Evolutionary conservation across 495 filamentous ascomycete genomes (phyloP).

Genomic region (Tuber umbilicatum): DNA sequence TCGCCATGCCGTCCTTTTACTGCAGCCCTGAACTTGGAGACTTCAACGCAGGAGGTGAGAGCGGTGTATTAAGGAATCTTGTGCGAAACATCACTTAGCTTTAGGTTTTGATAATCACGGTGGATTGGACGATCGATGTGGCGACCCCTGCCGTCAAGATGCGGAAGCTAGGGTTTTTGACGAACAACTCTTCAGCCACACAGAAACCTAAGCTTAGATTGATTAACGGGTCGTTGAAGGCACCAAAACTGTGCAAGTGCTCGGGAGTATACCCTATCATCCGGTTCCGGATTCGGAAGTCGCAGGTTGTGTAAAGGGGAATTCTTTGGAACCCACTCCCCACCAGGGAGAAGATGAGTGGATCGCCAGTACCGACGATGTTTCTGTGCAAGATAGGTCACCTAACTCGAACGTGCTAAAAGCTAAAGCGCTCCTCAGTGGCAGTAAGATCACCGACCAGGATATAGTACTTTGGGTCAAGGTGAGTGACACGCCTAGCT

Average conservation of each 20-base stretch:
- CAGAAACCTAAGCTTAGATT: constrained; percentile 93
- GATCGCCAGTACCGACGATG: constrained; percentile 96
- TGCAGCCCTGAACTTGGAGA: constrained; percentile 97
- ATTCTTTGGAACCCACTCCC: constrained; percentile 91
- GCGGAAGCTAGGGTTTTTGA: constrained; percentile 82
- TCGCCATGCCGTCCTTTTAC: constrained; percentile 89
- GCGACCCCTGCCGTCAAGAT: constrained; percentile 91
- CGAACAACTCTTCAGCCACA: constrained; percentile 82
- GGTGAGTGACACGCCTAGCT: constrained; percentile 78
- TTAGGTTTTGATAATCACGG: constrained; percentile 97
- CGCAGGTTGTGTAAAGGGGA: constrained; percentile 88
- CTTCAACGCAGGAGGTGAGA: constrained; percentile 84
- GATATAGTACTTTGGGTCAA: constrained; percentile 76
- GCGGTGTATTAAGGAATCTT: constrained; percentile 99
- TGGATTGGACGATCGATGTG: constrained; percentile 80
- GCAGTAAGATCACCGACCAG: constrained; percentile 82
- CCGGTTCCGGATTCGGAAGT: constrained; percentile 82
- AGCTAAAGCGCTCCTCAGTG: constrained; percentile 91
- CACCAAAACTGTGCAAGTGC: constrained; percentile 96
- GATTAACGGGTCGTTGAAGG: constrained; percentile 88
- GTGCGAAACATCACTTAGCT: constrained; percentile 80
- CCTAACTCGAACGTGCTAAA: constrained; percentile 91
- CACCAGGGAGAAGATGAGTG: constrained; percentile 93
- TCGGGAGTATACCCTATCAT: constrained; percentile 98
- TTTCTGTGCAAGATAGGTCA: constrained; percentile 97